These are phyloP conservation scores for Cercospora nicotianae DNA, from an alignment of 2,329 filamentous ascomycete genomes.

Conservation along the genomic window DNA sequence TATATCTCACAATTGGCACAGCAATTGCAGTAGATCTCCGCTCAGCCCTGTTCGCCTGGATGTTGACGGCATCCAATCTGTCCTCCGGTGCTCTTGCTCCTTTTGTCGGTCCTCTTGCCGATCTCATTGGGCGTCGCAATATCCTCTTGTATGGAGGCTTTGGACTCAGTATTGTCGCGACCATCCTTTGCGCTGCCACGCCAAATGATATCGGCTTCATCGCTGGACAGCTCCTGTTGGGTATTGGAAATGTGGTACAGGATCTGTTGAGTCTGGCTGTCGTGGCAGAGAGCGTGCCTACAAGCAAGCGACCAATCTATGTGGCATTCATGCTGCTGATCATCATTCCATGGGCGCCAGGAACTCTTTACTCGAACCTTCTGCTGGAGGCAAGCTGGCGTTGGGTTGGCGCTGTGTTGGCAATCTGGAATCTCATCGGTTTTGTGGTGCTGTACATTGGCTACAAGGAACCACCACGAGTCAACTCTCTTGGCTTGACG, in stretches of 20 bases:
- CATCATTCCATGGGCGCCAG: neutral
- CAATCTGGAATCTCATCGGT: neutral
- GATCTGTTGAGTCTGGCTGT: neutral
- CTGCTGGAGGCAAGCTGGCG: neutral
- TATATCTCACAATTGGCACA: neutral
- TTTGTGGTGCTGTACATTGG: neutral
- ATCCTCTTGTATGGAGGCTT: slow-evolving; percentile 2
- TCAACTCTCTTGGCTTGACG: neutral
- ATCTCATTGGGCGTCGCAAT: neutral
- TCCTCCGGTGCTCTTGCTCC: neutral
- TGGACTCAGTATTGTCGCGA: neutral
- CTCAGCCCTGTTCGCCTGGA: slow-evolving; percentile 1
- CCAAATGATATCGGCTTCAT: slow-evolving; percentile 1
- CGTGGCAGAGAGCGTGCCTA: slow-evolving; percentile 1
- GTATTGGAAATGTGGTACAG: neutral
- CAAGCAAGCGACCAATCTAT: neutral
- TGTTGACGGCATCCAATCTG: slow-evolving; percentile 1
- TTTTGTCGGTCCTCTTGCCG: neutral
- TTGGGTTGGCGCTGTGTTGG: neutral
- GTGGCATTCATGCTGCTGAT: neutral
- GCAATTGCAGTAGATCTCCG: slow-evolving; percentile 1
- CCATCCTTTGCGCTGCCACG: neutral
- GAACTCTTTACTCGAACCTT: neutral
- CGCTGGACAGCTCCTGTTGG: neutral
- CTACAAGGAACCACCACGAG: neutral